Conservation (phyloP, 495 filamentous ascomycete genomes). For the Penicillium pulvis region DNA sequence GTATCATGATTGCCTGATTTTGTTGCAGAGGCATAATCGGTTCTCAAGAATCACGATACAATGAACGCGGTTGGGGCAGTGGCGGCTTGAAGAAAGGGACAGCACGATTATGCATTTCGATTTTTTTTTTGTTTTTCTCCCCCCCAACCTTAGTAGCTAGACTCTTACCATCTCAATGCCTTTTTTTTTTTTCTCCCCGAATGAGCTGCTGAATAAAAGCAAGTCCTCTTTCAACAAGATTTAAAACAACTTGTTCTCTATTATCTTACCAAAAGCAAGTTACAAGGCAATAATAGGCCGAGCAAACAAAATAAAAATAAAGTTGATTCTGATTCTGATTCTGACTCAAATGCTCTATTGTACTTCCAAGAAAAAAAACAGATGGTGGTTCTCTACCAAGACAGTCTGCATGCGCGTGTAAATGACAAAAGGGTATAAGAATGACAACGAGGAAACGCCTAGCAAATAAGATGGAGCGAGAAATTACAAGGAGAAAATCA, state of each 20-base stretch:
- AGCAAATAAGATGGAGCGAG: not conserved
- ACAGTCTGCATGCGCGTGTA: not conserved
- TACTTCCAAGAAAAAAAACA: not conserved
- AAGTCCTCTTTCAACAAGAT: slow-evolving; percentile 26
- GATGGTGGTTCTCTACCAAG: not conserved
- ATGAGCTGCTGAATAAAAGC: slow-evolving; percentile 24
- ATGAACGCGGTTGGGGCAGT: slow-evolving; percentile 43
- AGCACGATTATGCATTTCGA: slow-evolving; percentile 46
- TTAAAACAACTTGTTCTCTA: slow-evolving; percentile 2
- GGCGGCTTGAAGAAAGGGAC: slow-evolving; percentile 40
- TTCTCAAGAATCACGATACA: slow-evolving; percentile 45
- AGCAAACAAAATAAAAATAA: not conserved
- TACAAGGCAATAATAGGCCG: not conserved
- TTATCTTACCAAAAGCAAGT: slow-evolving; percentile 1
- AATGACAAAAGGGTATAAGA: not conserved
- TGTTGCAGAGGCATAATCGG: slow-evolving; percentile 25
- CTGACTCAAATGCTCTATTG: not conserved
- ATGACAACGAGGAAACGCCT: not conserved
- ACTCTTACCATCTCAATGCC: slow-evolving; percentile 41
- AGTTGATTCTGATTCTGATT: not conserved
- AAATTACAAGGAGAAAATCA: not conserved
- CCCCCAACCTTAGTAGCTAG: slow-evolving; percentile 47
- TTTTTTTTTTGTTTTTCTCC: slow-evolving; percentile 30
- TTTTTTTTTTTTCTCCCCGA: slow-evolving; percentile 32
- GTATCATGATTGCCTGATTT: slow-evolving; percentile 23